Conservation (phyloP, 768 basidiomycete species). For the Suillus clintonianus region DNA sequence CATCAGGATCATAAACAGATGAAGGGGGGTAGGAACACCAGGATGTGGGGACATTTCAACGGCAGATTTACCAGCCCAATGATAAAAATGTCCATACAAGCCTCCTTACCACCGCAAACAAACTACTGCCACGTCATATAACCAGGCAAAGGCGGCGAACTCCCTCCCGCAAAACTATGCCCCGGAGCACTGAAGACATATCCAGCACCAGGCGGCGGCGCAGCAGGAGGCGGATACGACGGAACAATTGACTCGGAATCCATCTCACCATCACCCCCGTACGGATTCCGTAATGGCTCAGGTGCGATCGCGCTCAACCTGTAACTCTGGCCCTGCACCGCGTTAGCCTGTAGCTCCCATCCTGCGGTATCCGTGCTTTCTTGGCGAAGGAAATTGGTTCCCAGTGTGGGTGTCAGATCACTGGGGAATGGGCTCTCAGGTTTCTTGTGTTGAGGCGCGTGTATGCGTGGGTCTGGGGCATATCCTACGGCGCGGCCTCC, state of each 20-base stretch:
- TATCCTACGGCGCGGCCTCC: conserved; percentile 52
- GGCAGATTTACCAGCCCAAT: no score
- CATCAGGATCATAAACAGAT: not conserved
- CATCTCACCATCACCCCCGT: conserved; percentile 17
- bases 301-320: conserved; percentile 19
- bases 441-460: conserved; percentile 52
- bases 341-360: conserved; percentile 32
- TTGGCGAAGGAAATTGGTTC: conserved; percentile 15
- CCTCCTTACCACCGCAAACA: not conserved
- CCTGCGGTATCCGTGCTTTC: conserved; percentile 31
- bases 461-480: conserved; percentile 43
- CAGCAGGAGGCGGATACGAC: conserved; percentile 7
- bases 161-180: conserved; percentile 20
- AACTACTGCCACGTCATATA: not conserved
- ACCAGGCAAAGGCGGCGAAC: conserved; percentile 2
- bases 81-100: not conserved
- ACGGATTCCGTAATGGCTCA: conserved; percentile 25
- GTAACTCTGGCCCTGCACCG: conserved; percentile 25
- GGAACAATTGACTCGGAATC: conserved; percentile 20
- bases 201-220: conserved; percentile 12
- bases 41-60: not conserved
- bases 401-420: conserved; percentile 12
- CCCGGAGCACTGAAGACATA: conserved; percentile 27
- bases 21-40: not conserved
- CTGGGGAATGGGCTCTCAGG: conserved; percentile 17